Evolutionary conservation across 441 rosid genomes (phyloP), one percentile per base, ranked within the genome.

Genomic region (Theobroma grandiflorum): DNA sequence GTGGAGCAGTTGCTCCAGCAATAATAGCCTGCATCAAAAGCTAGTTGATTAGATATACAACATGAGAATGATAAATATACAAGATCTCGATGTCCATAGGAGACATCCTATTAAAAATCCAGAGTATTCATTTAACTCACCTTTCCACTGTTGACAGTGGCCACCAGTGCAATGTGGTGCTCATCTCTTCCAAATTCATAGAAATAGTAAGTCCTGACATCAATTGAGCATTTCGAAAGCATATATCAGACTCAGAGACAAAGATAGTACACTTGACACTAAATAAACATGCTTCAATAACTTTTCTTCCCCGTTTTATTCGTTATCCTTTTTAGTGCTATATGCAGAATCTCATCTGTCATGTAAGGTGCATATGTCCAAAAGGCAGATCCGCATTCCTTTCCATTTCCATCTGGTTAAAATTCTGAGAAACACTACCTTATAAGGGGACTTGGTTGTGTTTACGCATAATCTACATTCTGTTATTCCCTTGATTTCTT

Each of bases 1-100:
- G 87, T 2, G 97, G 96, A 5, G 98, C 99, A 45, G 94, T 91
- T 82, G 98, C 98, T 87, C 98, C 98, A 71, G 93, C 95, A 35
- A 96, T 90, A 78, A 84, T 87, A 81, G 90, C 93, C 98, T 92
- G 83, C 80, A 65, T 31, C 72, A 38, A 50, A 4, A 18, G 42
- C 12, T 64, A 33, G 53, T 20, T 11, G 43, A n/a, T 35, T 18
- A 42, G 35, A 14, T 22, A 53, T 38, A 40, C 31, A n/a, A n/a
- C n/a, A n/a, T n/a, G n/a, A n/a, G n/a, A n/a, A n/a, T n/a, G n/a
- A n/a, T n/a, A n/a, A n/a, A n/a, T n/a, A n/a, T n/a, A n/a, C n/a
- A n/a, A n/a, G n/a, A n/a, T n/a, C n/a, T n/a, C n/a, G n/a, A n/a
- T n/a, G n/a, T n/a, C n/a, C n/a, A n/a, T n/a, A n/a, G n/a, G n/a